Percentiles rank a stretch among this genome's conserved stretches.
Evolutionary conservation across 805 yeast species (phyloP).

Genomic region (Candida pini): DNA sequence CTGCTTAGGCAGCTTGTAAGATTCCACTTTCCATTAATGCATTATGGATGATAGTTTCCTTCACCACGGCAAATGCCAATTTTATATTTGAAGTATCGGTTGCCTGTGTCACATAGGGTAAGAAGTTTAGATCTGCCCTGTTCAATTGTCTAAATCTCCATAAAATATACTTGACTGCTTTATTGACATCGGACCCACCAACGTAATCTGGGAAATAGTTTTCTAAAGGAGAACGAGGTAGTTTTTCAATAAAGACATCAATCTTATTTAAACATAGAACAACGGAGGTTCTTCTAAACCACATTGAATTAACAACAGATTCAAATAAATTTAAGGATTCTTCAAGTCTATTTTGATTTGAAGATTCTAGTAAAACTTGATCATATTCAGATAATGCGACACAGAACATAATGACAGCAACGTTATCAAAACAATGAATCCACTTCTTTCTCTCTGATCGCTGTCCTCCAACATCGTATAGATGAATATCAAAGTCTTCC

Average conservation of each 20-base stretch:
- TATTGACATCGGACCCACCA: conserved; percentile 84
- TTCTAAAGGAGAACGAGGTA: conserved; percentile 76
- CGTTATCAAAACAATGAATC: conserved; percentile 96
- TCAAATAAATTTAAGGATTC: conserved; percentile 83
- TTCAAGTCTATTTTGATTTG: conserved; percentile 68
- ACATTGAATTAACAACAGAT: conserved; percentile 84
- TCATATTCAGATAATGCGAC: conserved; percentile 90
- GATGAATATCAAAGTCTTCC: conserved; percentile 59
- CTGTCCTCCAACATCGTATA: conserved; percentile 92
- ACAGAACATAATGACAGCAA: conserved; percentile 82
- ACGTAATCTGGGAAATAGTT: conserved; percentile 83
- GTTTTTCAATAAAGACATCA: conserved; percentile 82
- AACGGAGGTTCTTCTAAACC: conserved; percentile 86
- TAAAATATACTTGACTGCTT: conserved; percentile 85
- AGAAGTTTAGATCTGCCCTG: conserved; percentile 72
- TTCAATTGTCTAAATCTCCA: conserved; percentile 88
- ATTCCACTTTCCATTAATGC: conserved; percentile 53
- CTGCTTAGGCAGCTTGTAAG: conserved; percentile 24
- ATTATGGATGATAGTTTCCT: conserved; percentile 52
- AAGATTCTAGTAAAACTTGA: conserved; percentile 75
- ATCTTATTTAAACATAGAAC: conserved; percentile 85
- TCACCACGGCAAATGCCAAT: conserved; percentile 62
- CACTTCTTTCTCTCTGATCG: conserved; percentile 93
- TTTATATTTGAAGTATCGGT: conserved; percentile 88
- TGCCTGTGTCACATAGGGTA: conserved; percentile 92